Conservation (phyloP, 257 asterid species). For the Knoxia roxburghii region DNA sequence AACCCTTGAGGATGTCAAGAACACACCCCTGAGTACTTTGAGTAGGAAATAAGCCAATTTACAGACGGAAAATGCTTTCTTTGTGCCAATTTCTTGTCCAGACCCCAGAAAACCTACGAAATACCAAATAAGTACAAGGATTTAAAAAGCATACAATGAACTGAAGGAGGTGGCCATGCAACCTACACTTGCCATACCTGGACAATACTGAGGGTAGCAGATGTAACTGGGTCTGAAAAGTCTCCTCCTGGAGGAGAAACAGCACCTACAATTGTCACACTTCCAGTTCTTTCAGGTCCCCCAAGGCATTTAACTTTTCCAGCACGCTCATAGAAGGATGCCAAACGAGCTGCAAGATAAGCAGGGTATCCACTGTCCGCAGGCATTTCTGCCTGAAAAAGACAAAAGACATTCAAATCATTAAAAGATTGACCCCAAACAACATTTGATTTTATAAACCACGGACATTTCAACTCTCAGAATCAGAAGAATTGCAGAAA, state of each 20-base stretch:
- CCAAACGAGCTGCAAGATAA: conserved; percentile 95
- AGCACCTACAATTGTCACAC: conserved; percentile 99
- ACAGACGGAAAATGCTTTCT: conserved; percentile 98
- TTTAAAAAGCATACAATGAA: conserved; percentile 7
- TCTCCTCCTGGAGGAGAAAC: conserved; percentile 99
- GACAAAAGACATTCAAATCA: conserved; percentile 5
- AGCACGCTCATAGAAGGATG: conserved; percentile 99
- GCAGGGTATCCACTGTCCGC: conserved; percentile 99
- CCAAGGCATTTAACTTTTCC: conserved; percentile 99
- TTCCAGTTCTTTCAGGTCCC: conserved; percentile 96
- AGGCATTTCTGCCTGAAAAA: conserved; percentile 93
- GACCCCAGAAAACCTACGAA: conserved; percentile 97
- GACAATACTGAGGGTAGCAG: conserved; percentile 98
- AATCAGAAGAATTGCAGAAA: not conserved
- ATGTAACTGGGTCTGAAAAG: conserved; percentile 98
- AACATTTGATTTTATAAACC: not conserved
- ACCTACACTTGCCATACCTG: conserved; percentile 44
- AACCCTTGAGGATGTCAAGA: not conserved
- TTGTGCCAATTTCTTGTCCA: conserved; percentile 96
- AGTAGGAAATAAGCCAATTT: conserved; percentile 98
- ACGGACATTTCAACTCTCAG: not conserved
- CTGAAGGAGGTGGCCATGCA: conserved; percentile 8
- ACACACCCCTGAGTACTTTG: conserved; percentile 89
- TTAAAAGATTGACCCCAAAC: conserved; percentile 3
- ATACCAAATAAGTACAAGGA: conserved; percentile 16